Evolutionary conservation across 306 rosid genomes (phyloP), one percentile per base, ranked within the genome.

Genomic region (Arachis stenosperma): DNA sequence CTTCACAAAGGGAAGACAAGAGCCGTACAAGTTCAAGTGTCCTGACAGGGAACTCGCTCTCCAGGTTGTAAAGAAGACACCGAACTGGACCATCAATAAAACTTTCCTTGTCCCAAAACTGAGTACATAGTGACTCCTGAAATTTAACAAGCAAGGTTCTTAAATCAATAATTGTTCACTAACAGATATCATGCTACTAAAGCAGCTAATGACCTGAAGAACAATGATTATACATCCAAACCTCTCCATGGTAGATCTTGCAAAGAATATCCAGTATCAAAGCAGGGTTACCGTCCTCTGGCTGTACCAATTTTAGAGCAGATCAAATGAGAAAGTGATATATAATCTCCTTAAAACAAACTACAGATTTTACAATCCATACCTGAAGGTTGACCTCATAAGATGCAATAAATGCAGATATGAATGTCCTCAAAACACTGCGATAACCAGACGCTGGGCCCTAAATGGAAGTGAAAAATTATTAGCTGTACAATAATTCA

Each of bases 61-160:
- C 97, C 66, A 93, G 76, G 86, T 81, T 90, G 84, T 85, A 82
- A 71, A 93, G 97, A 84, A 93, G 88, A 86, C 79, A 79, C 47
- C 94, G 89, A 71, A 93, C 82, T 51, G 98, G 98, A 78, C 92
- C 94, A 60, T 93, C 98, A 79, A 85, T 85, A 75, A 85, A 86
- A 81, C 97, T 93, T 74, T 64, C 94, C 86, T 81, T 88, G 83
- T 93, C 98, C 98, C 98, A 93, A 84, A 93, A 93, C 88, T 89
- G 98, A 79, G 74, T 71, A 76, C 98, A 91, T 69, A 91, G 93
- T 51, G 98, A 88, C 80, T 93, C 98, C 98, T 93, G 85, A 80
- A 85, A 75, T 74, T 83, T 75, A 37, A 82, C 15, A 66, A 61
- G 71, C 78, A 74, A 67, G 27, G 17, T 27, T 43, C 56, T 68